These are phyloP conservation scores for Mortierella sp. DNA, from an alignment of 371 early-diverging fungal genomes.

Conservation along the genomic window DNA sequence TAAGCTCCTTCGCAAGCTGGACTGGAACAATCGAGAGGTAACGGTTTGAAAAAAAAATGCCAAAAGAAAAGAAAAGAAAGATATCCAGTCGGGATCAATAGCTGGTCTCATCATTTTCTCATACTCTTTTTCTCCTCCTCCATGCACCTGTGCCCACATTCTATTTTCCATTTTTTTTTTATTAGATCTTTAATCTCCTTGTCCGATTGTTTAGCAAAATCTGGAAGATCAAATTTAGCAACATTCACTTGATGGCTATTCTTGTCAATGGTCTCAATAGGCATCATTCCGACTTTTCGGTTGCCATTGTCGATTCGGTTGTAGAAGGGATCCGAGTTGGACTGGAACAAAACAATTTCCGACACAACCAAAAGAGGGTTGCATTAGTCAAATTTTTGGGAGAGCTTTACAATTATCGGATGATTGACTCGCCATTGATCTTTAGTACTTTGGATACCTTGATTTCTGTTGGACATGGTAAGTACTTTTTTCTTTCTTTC, in stretches of 20 bases:
- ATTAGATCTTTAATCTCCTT: conserved; percentile 38
- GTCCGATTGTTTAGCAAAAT: conserved; percentile 81
- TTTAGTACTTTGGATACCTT: conserved; percentile 89
- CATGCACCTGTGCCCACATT: no score
- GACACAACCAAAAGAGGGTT: conserved; percentile 90
- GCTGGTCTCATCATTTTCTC: conserved; percentile 50
- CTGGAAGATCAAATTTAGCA: conserved; percentile 93
- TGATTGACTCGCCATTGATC: conserved; percentile 84
- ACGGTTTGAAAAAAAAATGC: background rate
- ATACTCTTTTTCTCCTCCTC: no score
- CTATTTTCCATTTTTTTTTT: background rate
- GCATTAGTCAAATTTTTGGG: conserved; percentile 87
- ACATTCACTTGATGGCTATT: conserved; percentile 85
- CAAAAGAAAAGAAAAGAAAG: background rate
- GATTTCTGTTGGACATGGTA: conserved; percentile 87
- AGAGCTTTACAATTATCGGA: conserved; percentile 88
- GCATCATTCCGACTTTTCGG: conserved; percentile 88
- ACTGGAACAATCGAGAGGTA: conserved; percentile 81
- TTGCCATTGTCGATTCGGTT: conserved; percentile 84
- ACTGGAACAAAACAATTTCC: conserved; percentile 90
- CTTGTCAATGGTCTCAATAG: conserved; percentile 80
- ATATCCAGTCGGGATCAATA: no score
- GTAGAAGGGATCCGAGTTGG: conserved; percentile 92
- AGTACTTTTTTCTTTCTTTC: conserved; percentile 1
- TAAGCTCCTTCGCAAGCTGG: conserved; percentile 83